Conservation (phyloP, 169 alveolate genomes). For the Amoebophrya sp. region DNA sequence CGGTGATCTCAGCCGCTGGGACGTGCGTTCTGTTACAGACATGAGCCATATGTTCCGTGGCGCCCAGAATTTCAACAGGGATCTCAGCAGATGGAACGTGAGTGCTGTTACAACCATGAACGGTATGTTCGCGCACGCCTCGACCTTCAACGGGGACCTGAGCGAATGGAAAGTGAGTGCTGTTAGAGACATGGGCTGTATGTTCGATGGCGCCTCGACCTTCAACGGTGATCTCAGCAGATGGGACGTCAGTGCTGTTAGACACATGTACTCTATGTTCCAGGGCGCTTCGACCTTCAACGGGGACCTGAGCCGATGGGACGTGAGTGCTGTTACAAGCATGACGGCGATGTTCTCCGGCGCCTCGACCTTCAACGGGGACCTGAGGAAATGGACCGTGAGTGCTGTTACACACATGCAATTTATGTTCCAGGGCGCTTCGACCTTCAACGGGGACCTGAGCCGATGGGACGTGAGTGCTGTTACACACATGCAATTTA, state of each 20-base stretch:
- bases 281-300: too few species aligned
- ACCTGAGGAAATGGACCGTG: neutral
- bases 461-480: neutral
- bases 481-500: neutral
- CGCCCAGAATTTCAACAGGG: too few species aligned
- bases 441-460: neutral
- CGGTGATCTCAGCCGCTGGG: too few species aligned
- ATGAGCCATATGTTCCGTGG: too few species aligned
- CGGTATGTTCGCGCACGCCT: neutral
- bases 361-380: conserved; percentile 23
- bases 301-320: neutral
- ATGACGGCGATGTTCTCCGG: neutral
- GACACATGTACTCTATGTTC: too few species aligned
- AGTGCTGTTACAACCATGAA: neutral
- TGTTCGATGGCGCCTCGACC: neutral
- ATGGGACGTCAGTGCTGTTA: neutral
- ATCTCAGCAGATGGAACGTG: too few species aligned
- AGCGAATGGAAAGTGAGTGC: too few species aligned
- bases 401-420: neutral
- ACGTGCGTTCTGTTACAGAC: too few species aligned
- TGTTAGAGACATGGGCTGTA: neutral
- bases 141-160: neutral
- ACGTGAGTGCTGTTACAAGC: neutral
- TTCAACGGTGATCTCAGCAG: neutral
- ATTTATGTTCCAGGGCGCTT: neutral